phyloP scores from a whole-genome alignment of 345 rosid genomes.

The Ricinus communis region DNA sequence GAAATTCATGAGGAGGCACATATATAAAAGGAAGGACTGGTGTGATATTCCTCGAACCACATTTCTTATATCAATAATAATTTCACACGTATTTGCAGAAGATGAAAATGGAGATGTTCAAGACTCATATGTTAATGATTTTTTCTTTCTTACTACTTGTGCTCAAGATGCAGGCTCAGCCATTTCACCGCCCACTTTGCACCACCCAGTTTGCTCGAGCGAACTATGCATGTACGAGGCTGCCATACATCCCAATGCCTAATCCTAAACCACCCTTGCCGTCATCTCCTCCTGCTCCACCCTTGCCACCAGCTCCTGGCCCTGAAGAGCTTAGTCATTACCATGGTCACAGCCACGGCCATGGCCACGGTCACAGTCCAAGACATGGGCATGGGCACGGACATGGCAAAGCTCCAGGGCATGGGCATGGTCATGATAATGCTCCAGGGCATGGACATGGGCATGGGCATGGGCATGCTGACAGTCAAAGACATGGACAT shows the following conservation, averaged over 20 bases:
- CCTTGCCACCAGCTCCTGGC: too few relatives aligned
- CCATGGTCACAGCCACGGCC: not conserved
- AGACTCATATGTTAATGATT: constrained; percentile 8
- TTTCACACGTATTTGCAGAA: not conserved
- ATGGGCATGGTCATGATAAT: not conserved
- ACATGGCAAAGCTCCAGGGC: not conserved
- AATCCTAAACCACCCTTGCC: constrained; percentile 12
- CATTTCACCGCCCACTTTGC: constrained; percentile 55
- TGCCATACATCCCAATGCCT: constrained; percentile 38
- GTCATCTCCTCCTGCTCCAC: constrained; percentile 21
- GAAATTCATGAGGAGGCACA: constrained; percentile 15
- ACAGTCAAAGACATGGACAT: not conserved
- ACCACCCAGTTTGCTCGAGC: constrained; percentile 61
- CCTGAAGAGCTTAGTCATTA: constrained; percentile 16
- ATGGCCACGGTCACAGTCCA: not conserved
- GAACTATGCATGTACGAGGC: constrained; percentile 58
- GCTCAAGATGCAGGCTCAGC: not conserved
- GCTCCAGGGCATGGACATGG: not conserved
- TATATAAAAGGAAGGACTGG: constrained; percentile 26
- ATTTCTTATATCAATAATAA: too few relatives aligned
- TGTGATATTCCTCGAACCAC: not conserved
- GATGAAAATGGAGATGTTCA: constrained; percentile 25
- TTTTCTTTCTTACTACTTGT: constrained; percentile 9
- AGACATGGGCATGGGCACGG: not conserved
- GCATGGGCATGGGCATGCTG: constrained; percentile 5